These are phyloP conservation scores for Sporothrix globosa DNA, from an alignment of 2,329 filamentous ascomycete genomes.

Conservation along the genomic window DNA sequence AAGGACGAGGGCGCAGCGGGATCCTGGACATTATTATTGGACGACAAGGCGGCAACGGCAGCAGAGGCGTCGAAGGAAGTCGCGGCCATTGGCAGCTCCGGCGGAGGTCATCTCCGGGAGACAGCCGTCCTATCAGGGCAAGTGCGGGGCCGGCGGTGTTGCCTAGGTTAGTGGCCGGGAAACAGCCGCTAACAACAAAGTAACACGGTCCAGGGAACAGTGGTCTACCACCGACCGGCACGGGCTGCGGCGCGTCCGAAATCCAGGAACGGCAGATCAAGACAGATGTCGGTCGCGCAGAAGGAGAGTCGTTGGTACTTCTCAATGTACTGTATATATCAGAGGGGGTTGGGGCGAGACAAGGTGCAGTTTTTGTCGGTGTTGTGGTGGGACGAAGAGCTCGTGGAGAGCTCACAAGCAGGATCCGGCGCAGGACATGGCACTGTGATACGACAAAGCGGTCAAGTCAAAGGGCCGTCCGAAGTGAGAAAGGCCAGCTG, in stretches of 20 bases:
- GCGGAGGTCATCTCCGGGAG: conserved; percentile 34
- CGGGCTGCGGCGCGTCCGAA: background rate
- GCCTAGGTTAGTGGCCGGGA: conserved; percentile 21
- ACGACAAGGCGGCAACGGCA: conserved; percentile 39
- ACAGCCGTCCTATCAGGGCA: conserved; percentile 7
- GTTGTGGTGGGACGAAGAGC: conserved; percentile 14
- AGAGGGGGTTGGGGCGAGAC: conserved; percentile 18
- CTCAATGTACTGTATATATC: background rate
- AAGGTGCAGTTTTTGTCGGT: conserved; percentile 17
- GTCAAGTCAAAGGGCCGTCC: background rate
- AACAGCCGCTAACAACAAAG: conserved; percentile 2
- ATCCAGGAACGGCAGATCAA: background rate
- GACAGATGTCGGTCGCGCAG: background rate
- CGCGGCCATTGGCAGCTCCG: conserved; percentile 55
- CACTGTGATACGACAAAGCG: conserved; percentile 10
- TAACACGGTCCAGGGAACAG: background rate
- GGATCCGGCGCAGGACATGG: conserved; percentile 16
- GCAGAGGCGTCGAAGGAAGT: conserved; percentile 53
- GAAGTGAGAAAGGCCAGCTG: background rate
- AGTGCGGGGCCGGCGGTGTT: background rate
- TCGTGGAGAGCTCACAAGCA: conserved; percentile 16
- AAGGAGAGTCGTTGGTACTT: background rate
- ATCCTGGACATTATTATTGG: background rate
- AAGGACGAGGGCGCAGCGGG: conserved; percentile 43
- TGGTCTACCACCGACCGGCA: background rate